Evolutionary conservation across 176 grass and related monocot genomes (phyloP), one percentile per base, ranked within the genome.

Genomic region (Oryza longistaminata): DNA sequence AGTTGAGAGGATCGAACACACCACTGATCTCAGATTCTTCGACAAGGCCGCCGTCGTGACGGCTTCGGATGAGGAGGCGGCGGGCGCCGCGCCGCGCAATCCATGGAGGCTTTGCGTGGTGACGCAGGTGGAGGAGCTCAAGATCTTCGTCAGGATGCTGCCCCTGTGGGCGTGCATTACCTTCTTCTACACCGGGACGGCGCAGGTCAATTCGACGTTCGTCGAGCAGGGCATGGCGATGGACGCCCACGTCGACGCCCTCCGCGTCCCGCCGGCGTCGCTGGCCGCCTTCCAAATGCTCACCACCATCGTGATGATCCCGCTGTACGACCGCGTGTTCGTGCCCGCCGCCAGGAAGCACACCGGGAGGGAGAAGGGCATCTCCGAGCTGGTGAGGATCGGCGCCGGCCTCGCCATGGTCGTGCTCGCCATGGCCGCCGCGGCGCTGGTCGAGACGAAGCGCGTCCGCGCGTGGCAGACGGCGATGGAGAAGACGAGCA

Each of bases 151-250:
- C 15, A 33, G 83, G 46, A 61, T 85, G 64, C 83, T 85, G 24
- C 83, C 83, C 2, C 9, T 85, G 17, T 85, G 83, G 83, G 83
- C 48, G 45, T 45, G 45, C 21, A 21, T 76, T 45, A 25, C 44
- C 22, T 77, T 78, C 74, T 85, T 61, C 83, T 85, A 76, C 31
- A 15, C 83, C 66, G 49, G n/a, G 46, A 33, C 64, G 31, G 17
- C 14, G 64, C 83, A 85, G 66, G 24, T 49, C 65, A 70, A 45
- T 3, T 77, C 83, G 9, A 85, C 75, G 35, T 85, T 85, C 52
- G 84, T 86, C 7, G 75, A 79, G 52, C 84, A 86, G 69, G 84
- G 76, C 76, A 86, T 26, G 67, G 31, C 68, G 46, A 70, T 86
- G 84, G 84, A 80, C 75, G 3, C 49, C 8, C 21, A 1, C 76